phyloP scores from a whole-genome alignment of 345 rosid genomes.

The Lepidium africanum region DNA sequence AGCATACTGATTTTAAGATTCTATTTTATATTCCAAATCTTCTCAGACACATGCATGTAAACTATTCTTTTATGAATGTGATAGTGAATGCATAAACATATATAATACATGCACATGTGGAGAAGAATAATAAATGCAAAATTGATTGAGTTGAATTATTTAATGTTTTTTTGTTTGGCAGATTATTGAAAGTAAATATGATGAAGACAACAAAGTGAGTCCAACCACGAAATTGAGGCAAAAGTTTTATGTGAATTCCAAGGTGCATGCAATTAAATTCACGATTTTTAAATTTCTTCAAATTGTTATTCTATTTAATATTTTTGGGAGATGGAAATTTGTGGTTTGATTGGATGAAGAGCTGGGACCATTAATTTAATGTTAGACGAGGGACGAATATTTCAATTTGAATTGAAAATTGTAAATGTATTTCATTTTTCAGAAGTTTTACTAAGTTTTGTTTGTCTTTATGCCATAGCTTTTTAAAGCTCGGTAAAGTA shows the following conservation, averaged over 20 bases:
- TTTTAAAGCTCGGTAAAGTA: not conserved
- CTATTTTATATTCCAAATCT: constrained; percentile 12
- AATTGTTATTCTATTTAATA: constrained; percentile 15
- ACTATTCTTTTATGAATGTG: not conserved
- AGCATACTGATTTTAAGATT: not conserved
- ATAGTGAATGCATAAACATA: constrained; percentile 1
- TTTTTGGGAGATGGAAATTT: constrained; percentile 7
- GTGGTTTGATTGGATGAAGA: constrained; percentile 4
- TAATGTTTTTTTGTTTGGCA: not conserved
- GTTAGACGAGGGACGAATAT: not conserved
- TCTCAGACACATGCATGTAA: not conserved
- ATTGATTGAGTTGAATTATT: not conserved
- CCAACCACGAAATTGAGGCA: constrained; percentile 12
- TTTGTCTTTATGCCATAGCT: not conserved
- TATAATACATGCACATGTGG: constrained; percentile 11
- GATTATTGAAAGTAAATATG: constrained; percentile 21
- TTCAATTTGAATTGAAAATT: not conserved
- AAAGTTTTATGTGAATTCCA: constrained; percentile 11
- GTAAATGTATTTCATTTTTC: constrained; percentile 11
- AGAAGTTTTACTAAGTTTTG: not conserved
- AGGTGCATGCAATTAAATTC: constrained; percentile 20
- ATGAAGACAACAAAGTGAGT: constrained; percentile 3
- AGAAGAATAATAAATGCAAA: not conserved
- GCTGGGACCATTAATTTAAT: constrained; percentile 1
- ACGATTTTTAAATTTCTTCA: not conserved